Evolutionary conservation across 75 land plant species (phyloP).

Genomic region (Selaginella tamariscina): DNA sequence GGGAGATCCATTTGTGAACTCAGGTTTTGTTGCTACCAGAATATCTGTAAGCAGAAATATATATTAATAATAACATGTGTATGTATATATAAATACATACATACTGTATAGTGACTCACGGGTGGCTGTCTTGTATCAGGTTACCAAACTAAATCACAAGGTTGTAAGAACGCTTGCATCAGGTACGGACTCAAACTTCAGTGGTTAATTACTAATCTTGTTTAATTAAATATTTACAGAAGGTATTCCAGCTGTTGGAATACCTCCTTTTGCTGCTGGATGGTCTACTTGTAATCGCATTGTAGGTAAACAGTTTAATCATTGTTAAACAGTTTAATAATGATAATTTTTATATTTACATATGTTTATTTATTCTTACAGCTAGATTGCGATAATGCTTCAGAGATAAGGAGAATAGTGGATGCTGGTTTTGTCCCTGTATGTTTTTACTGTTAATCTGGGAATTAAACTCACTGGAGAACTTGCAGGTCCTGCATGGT

Average conservation of each 20-base stretch:
- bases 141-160: conserved; percentile 78
- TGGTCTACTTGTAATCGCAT: conserved; percentile 76
- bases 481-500: conserved; percentile 80
- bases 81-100: neutral
- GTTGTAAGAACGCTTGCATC: conserved; percentile 77
- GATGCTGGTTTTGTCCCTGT: conserved; percentile 31
- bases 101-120: neutral
- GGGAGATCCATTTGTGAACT: conserved; percentile 48
- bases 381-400: conserved; percentile 22
- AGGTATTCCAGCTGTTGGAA: conserved; percentile 87
- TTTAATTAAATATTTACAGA: conserved; percentile 29
- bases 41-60: conserved; percentile 91
- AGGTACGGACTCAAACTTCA: conserved; percentile 60
- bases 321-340: too few species aligned
- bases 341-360: too few species aligned
- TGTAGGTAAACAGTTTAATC: conserved; percentile 30
- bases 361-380: conserved; percentile 3
- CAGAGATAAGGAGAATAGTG: conserved; percentile 15
- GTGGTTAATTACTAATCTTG: conserved; percentile 8
- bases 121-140: conserved; percentile 31
- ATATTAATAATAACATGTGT: too few species aligned
- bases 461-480: neutral
- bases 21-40: conserved; percentile 97
- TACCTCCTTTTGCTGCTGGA: conserved; percentile 87
- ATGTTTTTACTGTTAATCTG: conserved; percentile 6